Evolutionary conservation across 2,329 filamentous ascomycete genomes (phyloP), one percentile per base, ranked within the genome.

Genomic region (Curvularia lunata): DNA sequence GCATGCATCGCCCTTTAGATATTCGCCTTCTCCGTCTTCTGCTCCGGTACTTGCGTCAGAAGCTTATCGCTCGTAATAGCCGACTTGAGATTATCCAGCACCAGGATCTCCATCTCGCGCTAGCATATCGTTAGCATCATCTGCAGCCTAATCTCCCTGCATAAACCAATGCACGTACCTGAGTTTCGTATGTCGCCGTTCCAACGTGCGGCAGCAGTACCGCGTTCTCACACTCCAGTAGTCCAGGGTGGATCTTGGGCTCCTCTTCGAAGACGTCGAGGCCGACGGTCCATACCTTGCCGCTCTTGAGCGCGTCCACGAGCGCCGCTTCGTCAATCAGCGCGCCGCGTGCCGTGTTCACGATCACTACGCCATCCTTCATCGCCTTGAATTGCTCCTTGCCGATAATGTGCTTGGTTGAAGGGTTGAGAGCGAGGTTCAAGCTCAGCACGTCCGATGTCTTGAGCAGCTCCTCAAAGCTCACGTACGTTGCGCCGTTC

Each of bases 201-300:
- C 85, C 85, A 62, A 88, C 82, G 65, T 88, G 85, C 38, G 85
- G 85, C 61, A 87, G 69, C 62, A 87, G 65, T 64, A 87, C 83
- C 3, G 78, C 80, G 49, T 83, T 82, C 65, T 80, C 77, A 48
- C 82, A 75, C 34, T 79, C 77, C 49, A 85, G 58, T 48, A 84
- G 69, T 0, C 82, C 85, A 0, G 78, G 76, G 60, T 87, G 80
- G 46, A 83, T 80, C 63, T 79, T 82, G 28, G 82, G 83, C 72
- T 87, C 85, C 48, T 82, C 78, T 67, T 87, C 84, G 53, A 82
- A 87, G 9, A 87, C 84, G 59, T 87, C 85, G 30, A 87, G 67
- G 0, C 84, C 85, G 0, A 79, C 82, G 2, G 82, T 81, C 57
- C 79, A 82, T 8, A 87, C 80, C 56, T 84, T 84, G 10, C 83